A percentile compares a stretch with the other conserved stretches of the same genome.
phyloP scores from a whole-genome alignment of 1,284 basidiomycete genomes.

The Sporisorium iseilematis-ciliati region DNA sequence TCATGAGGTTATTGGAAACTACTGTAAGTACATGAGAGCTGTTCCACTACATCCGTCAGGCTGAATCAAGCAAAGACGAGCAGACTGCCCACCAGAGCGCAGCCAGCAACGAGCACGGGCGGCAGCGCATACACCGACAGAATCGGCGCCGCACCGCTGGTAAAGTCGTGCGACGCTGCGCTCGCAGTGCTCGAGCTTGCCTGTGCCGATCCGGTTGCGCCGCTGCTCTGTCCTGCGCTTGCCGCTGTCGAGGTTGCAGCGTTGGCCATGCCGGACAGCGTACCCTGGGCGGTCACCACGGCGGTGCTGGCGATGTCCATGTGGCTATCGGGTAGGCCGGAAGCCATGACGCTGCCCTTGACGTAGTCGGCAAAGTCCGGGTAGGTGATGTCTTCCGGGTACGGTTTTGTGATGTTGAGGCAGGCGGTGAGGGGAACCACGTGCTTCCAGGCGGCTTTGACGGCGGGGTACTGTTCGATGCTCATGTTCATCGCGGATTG shows the following conservation, averaged over 20 bases:
- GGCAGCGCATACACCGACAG: neutral
- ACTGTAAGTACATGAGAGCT: too few species aligned
- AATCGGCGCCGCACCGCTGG: constrained; percentile 1
- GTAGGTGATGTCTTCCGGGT: constrained; percentile 70
- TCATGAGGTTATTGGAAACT: neutral
- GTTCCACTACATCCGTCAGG: too few species aligned
- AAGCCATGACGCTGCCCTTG: constrained; percentile 39
- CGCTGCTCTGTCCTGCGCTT: neutral
- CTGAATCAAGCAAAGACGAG: neutral
- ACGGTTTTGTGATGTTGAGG: constrained; percentile 68
- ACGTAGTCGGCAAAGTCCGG: constrained; percentile 50
- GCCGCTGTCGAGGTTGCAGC: neutral
- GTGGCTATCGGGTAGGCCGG: constrained; percentile 40
- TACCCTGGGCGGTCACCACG: constrained; percentile 13
- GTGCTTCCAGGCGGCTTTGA: constrained; percentile 55
- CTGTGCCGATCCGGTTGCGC: neutral
- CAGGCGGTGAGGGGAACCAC: constrained; percentile 62
- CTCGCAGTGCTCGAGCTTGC: neutral
- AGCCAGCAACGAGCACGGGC: neutral
- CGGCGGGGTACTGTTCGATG: constrained; percentile 49
- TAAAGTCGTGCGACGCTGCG: neutral
- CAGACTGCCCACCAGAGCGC: constrained; percentile 1
- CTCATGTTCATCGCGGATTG: constrained; percentile 53
- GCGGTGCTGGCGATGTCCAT: constrained; percentile 26
- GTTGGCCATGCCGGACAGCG: constrained; percentile 8